phyloP scores from a whole-genome alignment of 2,329 filamentous ascomycete species.

The Xylariaceae sp. region DNA sequence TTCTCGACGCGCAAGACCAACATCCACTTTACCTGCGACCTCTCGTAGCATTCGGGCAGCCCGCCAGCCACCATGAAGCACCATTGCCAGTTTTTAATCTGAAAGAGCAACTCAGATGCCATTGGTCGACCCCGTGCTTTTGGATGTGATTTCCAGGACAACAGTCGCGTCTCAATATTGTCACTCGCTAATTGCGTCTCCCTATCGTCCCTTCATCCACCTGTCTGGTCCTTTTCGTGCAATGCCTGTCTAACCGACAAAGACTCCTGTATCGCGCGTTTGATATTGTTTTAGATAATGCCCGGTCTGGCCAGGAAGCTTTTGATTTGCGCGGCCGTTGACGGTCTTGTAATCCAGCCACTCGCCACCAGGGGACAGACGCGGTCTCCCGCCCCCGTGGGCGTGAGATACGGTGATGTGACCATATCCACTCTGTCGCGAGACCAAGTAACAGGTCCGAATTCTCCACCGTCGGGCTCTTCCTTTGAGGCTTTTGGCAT shows the following conservation, averaged over 20 bases:
- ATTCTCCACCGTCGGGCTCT: slow-evolving; percentile 42
- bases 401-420: slow-evolving; percentile 66
- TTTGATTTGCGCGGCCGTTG: slow-evolving; percentile 72
- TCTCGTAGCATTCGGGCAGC: background rate
- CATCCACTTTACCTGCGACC: too few relatives aligned
- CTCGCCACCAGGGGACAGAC: slow-evolving; percentile 54
- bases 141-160: too few relatives aligned
- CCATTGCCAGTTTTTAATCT: background rate
- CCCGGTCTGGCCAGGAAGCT: slow-evolving; percentile 75
- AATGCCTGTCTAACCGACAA: slow-evolving; percentile 8
- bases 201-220: background rate
- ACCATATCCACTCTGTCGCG: slow-evolving; percentile 42
- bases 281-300: slow-evolving; percentile 41
- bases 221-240: background rate
- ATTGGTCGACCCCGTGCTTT: background rate
- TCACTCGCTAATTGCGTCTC: background rate
- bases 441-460: slow-evolving; percentile 40
- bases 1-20: too few relatives aligned
- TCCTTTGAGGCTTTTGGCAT: slow-evolving; percentile 59
- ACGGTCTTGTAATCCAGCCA: slow-evolving; percentile 78
- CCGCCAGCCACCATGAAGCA: background rate
- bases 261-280: slow-evolving; percentile 10
- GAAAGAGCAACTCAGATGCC: background rate
- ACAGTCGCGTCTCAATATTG: too few relatives aligned
- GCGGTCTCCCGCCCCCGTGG: slow-evolving; percentile 50